Percentiles rank a stretch among this genome's conserved stretches.
These are phyloP conservation scores for Pyrus hybrid DNA, from an alignment of 331 rosid species.

Conservation along the genomic window DNA sequence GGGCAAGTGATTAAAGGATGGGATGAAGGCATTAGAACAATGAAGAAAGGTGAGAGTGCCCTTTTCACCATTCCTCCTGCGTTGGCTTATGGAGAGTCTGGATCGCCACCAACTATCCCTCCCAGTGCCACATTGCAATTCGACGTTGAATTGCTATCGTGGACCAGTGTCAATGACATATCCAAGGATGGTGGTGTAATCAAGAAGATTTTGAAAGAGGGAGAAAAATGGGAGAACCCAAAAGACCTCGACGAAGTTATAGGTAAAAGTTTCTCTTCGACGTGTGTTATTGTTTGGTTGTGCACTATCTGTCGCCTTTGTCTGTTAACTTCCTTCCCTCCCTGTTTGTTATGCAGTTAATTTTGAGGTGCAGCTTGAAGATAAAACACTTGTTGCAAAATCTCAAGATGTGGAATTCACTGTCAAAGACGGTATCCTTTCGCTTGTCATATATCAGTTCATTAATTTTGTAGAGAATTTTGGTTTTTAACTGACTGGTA, in stretches of 20 bases:
- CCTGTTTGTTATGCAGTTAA: slow-evolving; percentile 40
- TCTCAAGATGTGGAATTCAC: slow-evolving; percentile 68
- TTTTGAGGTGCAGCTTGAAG: slow-evolving; percentile 62
- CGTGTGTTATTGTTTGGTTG: not conserved
- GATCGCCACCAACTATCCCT: slow-evolving; percentile 86
- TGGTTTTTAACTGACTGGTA: not conserved
- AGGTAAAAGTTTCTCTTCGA: slow-evolving; percentile 23
- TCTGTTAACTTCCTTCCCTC: not conserved
- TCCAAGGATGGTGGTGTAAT: slow-evolving; percentile 87
- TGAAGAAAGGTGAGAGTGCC: slow-evolving; percentile 90
- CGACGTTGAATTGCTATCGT: slow-evolving; percentile 78
- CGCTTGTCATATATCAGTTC: not conserved
- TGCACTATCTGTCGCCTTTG: not conserved
- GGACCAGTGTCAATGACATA: slow-evolving; percentile 84
- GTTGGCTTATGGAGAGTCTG: slow-evolving; percentile 78
- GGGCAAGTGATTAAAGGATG: slow-evolving; percentile 95
- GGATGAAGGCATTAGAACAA: slow-evolving; percentile 87
- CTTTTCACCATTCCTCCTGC: slow-evolving; percentile 85
- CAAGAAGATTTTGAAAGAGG: slow-evolving; percentile 66
- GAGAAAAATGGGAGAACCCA: slow-evolving; percentile 91
- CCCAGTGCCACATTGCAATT: slow-evolving; percentile 82
- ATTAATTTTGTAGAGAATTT: not conserved
- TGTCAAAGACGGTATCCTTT: slow-evolving; percentile 47
- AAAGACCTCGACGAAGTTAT: slow-evolving; percentile 88
- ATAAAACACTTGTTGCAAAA: slow-evolving; percentile 51